Conservation (phyloP, 306 rosid species). For the Aeschynomene evenia region DNA sequence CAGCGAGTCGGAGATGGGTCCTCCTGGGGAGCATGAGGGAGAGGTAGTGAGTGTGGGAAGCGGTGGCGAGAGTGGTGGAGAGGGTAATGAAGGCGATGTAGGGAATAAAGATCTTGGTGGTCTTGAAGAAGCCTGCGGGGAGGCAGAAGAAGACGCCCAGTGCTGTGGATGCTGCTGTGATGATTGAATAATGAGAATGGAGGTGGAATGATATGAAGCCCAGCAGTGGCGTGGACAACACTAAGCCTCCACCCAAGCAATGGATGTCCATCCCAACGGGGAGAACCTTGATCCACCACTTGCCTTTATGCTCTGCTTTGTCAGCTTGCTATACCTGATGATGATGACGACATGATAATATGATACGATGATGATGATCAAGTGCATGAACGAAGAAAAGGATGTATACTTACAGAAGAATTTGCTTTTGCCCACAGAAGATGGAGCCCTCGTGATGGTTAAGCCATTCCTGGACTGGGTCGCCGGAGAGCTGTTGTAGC, state of each 20-base stretch:
- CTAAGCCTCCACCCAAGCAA: constrained; percentile 67
- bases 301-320: constrained; percentile 38
- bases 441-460: constrained; percentile 27
- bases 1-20: constrained; percentile 20
- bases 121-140: constrained; percentile 63
- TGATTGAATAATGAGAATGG: constrained; percentile 36
- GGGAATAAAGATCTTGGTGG: constrained; percentile 56
- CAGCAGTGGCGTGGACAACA: constrained; percentile 55
- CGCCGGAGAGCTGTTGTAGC: constrained; percentile 37
- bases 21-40: constrained; percentile 47
- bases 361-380: too few species aligned
- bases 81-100: constrained; percentile 56
- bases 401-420: constrained; percentile 48
- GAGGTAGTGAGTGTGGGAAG: constrained; percentile 73
- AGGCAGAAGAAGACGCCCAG: constrained; percentile 70
- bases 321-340: constrained; percentile 68
- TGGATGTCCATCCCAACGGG: constrained; percentile 73
- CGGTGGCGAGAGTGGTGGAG: constrained; percentile 44
- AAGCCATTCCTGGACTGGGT: constrained; percentile 33
- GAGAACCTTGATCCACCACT: constrained; percentile 37
- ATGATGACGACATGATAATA: too few species aligned
- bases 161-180: constrained; percentile 50
- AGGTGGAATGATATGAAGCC: constrained; percentile 52
- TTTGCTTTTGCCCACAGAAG: constrained; percentile 46
- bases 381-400: too few species aligned